A percentile compares a stretch with the other conserved stretches of the same genome.
phyloP scores from a whole-genome alignment of 2,329 filamentous ascomycete species.

The Diaporthe sp. region DNA sequence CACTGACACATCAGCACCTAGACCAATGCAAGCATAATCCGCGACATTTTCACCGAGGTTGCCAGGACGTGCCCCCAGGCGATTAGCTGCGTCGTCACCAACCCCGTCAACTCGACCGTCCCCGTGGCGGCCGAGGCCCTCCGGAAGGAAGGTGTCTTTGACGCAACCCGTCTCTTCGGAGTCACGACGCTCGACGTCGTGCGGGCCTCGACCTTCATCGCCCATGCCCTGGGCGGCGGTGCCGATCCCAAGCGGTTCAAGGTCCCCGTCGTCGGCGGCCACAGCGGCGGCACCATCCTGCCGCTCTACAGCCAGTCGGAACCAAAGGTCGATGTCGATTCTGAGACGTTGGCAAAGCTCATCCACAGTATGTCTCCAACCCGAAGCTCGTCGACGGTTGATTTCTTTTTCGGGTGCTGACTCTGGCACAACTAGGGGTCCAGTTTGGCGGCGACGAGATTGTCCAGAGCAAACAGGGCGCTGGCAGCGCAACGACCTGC shows the following conservation, averaged over 20 bases:
- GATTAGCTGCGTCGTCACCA: background rate
- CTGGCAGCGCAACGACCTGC: background rate
- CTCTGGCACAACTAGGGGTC: background rate
- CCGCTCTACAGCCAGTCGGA: background rate
- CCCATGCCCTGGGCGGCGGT: background rate
- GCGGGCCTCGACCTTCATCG: background rate
- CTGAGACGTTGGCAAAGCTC: background rate
- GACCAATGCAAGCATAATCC: background rate
- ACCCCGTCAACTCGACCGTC: background rate
- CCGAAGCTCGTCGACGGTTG: background rate
- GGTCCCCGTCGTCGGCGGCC: background rate
- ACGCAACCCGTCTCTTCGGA: background rate
- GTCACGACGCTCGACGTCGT: background rate
- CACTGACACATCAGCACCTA: background rate
- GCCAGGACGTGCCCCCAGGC: background rate
- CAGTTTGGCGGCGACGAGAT: background rate
- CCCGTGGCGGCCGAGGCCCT: background rate
- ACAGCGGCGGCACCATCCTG: background rate
- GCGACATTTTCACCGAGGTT: background rate
- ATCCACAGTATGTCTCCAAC: background rate
- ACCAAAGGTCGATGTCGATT: background rate
- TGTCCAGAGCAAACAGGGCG: background rate
- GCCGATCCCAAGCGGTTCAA: background rate
- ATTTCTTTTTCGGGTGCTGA: background rate
- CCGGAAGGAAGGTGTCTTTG: background rate